Conservation (phyloP, 805 yeast species). For the Vanderwaltozyma tropicalis region DNA sequence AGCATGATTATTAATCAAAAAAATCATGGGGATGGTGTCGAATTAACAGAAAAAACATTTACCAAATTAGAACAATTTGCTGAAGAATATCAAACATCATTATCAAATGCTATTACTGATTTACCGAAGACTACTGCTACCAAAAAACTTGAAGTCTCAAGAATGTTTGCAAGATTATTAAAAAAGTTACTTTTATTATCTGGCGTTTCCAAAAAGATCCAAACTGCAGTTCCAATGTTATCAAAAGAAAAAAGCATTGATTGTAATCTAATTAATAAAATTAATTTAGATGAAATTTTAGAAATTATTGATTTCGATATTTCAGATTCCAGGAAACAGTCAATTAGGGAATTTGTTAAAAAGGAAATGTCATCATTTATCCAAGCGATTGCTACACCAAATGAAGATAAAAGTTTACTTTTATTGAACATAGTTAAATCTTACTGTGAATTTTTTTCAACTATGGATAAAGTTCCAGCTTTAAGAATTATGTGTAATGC, state of each 20-base stretch:
- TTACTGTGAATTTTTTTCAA: constrained; percentile 11
- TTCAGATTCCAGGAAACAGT: constrained; percentile 7
- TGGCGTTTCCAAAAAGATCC: constrained; percentile 31
- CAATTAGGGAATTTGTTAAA: constrained; percentile 11
- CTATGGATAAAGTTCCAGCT: constrained; percentile 9
- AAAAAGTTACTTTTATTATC: constrained; percentile 43
- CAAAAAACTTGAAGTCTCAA: constrained; percentile 46
- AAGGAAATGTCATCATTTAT: constrained; percentile 1
- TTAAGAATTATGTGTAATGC: constrained; percentile 13
- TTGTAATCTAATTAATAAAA: background rate
- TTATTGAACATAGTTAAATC: constrained; percentile 4
- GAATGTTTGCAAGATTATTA: constrained; percentile 41
- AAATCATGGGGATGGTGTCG: background rate
- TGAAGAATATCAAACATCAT: constrained; percentile 36
- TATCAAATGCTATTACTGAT: constrained; percentile 32
- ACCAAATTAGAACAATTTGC: constrained; percentile 51
- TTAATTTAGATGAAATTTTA: constrained; percentile 1
- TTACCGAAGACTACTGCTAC: constrained; percentile 42
- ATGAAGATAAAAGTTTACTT: background rate
- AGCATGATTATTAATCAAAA: constrained; percentile 45
- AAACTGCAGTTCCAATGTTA: background rate
- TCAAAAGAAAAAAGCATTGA: constrained; percentile 1
- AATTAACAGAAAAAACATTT: constrained; percentile 24
- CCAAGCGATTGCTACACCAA: background rate
- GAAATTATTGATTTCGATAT: constrained; percentile 8